phyloP scores from a whole-genome alignment of 371 early-diverging fungal genomes.

The Saksenaea vasiformis region DNA sequence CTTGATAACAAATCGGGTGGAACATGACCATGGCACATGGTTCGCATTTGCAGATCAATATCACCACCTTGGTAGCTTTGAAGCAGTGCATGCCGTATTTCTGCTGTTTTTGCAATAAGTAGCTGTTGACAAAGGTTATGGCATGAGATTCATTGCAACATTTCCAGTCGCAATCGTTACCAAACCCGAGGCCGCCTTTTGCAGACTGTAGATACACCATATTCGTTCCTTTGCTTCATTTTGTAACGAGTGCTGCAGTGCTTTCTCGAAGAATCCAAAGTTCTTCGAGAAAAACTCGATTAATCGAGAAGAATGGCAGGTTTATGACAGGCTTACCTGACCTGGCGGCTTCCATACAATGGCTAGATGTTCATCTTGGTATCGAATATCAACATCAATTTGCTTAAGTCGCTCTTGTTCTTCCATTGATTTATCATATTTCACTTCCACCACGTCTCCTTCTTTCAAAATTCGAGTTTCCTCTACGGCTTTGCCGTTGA shows the following conservation, averaged over 20 bases:
- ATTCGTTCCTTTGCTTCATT: slow-evolving; percentile 16
- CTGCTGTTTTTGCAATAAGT: slow-evolving; percentile 47
- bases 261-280: slow-evolving; percentile 31
- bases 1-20: slow-evolving; percentile 13
- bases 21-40: slow-evolving; percentile 50
- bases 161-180: slow-evolving; percentile 24
- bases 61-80: slow-evolving; percentile 29
- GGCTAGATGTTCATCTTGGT: slow-evolving; percentile 52
- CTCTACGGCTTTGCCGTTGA: slow-evolving; percentile 47
- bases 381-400: slow-evolving; percentile 39
- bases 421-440: slow-evolving; percentile 41
- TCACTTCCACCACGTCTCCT: slow-evolving; percentile 46
- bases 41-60: slow-evolving; percentile 38
- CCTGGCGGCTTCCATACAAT: slow-evolving; percentile 60
- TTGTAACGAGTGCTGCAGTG: slow-evolving; percentile 23
- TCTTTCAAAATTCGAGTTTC: slow-evolving; percentile 43
- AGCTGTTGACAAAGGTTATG: slow-evolving; percentile 30
- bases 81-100: slow-evolving; percentile 25
- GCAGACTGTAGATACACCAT: slow-evolving; percentile 38
- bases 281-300: slow-evolving; percentile 17
- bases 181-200: slow-evolving; percentile 60
- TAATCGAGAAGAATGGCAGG: slow-evolving; percentile 19
- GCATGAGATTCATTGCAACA: neutral
- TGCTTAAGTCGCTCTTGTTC: slow-evolving; percentile 31
- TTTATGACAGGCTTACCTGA: slow-evolving; percentile 33